A percentile compares a stretch with the other conserved stretches of the same genome.
Conservation (phyloP, 2,329 filamentous ascomycete species). For the Parafenestella ontariensis region DNA sequence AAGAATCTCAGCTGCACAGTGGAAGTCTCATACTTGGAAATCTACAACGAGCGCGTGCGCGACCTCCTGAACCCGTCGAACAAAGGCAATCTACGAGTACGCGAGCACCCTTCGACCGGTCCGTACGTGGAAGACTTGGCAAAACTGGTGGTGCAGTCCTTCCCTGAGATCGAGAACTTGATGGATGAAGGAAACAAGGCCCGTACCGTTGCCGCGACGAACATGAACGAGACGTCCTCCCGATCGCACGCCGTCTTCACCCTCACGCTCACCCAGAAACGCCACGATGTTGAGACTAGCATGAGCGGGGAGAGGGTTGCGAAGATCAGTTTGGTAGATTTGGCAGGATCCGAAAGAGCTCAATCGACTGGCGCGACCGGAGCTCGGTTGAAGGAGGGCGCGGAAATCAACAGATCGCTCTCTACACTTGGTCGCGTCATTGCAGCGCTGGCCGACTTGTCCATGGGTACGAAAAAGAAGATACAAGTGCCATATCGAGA, state of each 20-base stretch:
- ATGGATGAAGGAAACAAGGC: constrained; percentile 99
- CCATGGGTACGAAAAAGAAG: constrained; percentile 76
- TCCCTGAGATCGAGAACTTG: constrained; percentile 92
- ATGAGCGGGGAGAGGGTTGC: constrained; percentile 98
- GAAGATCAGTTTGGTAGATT: constrained; percentile 96
- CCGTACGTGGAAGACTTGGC: constrained; percentile 98
- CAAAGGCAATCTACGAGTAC: constrained; percentile 94
- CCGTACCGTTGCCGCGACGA: constrained; percentile 94
- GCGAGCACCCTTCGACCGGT: constrained; percentile 96
- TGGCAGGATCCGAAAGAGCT: constrained; percentile 96
- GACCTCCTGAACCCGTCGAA: constrained; percentile 94
- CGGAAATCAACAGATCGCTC: constrained; percentile 96
- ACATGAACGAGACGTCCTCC: constrained; percentile 99
- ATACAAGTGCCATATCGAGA: constrained; percentile 94
- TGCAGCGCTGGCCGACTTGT: constrained; percentile 89
- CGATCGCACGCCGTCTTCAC: constrained; percentile 98
- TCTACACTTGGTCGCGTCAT: constrained; percentile 98
- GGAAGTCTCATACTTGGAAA: constrained; percentile 97
- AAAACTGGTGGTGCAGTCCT: constrained; percentile 91
- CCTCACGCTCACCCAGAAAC: constrained; percentile 91
- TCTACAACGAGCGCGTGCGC: constrained; percentile 97
- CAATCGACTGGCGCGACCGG: constrained; percentile 97
- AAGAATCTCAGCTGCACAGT: constrained; percentile 86
- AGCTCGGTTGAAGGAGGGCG: constrained; percentile 93
- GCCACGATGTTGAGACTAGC: constrained; percentile 87